Evolutionary conservation across 2,329 filamentous ascomycete genomes (phyloP), one percentile per base, ranked within the genome.

Genomic region (Septoria petroselini): DNA sequence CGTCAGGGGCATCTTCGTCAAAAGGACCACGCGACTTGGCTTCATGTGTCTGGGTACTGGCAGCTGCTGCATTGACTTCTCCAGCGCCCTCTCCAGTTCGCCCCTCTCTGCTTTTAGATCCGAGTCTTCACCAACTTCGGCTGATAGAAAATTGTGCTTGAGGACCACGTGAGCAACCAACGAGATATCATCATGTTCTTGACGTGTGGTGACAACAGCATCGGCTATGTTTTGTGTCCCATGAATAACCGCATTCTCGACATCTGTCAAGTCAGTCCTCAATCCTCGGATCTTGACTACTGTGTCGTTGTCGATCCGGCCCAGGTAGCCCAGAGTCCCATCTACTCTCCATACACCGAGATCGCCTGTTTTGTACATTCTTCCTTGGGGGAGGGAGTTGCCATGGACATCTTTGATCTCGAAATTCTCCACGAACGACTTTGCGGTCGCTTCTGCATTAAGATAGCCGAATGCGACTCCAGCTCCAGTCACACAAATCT

Each of bases 191-290:
- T 68, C 58, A 7, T 63, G 48, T 15, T 50, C 12, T 34, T 47
- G 34, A 33, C 44, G 48, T 2, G 47, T 9, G 4, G 53, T 52
- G 14, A 65, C 60, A 1, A 65, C 54, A 8, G 65, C 62, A 1
- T 67, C 58, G 2, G 47, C 23, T 8, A 73, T 18, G 27, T 57
- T 27, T 2, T 63, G 60, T 2, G 53, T 41, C 0, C 66, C 57
- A 14, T 54, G 50, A 2, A 70, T 15, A 31, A 73, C 64, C 8
- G 49, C 52, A 3, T 50, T 48, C 41, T 70, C 70, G n/a, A 79
- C 67, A 5, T 80, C 78, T 2, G 63, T 57, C 0, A 80, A 60
- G 11, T 80, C 76, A 18, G 78, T 44, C 1, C 73, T 68, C 2
- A 73, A 43, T 1, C 74, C 74, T 1, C 67, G 63, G 1, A 79